Evolutionary conservation across 2,329 filamentous ascomycete genomes (phyloP), one percentile per base, ranked within the genome.

Genomic region (Alternaria arbusti): DNA sequence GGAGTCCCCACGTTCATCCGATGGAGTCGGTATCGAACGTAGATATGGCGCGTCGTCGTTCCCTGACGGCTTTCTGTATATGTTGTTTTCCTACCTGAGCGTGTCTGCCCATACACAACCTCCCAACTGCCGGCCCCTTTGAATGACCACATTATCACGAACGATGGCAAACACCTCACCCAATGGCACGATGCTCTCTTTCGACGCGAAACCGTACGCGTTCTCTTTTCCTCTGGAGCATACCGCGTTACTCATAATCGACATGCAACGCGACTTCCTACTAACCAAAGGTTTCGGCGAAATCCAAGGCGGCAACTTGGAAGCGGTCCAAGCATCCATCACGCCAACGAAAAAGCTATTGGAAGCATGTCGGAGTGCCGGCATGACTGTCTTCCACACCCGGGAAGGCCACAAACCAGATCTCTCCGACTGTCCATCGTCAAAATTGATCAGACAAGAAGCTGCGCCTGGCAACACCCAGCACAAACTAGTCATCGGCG

Each of bases 181-280:
- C 10, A 45, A 40, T 43, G 13, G 46, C 13, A 44, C 51, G 9
- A 52, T 67, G 22, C 61, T 74, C 13, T 74, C 74, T 4, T 72
- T 79, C 26, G 73, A 78, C 23, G 76, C 76, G 32, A 77, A 76
- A 63, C 85, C 85, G 12, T 86, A 86, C 71, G 74, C 80, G 3
- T 87, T 83, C 70, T 78, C 74, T 4, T 86, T 87, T 61, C 79
- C 81, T 17, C 75, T 79, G 23, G 76, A 79, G 26, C 80, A 82
- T 9, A 85, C 84, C 1, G 84, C 84, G 9, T 72, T 86, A 22
- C 72, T 86, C 52, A 79, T 86, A 56, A 85, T 86, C 63, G 84
- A 86, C 67, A 85, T 86, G 83, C 84, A 86, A 64, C 74, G 84
- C 43, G 84, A 86, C 64, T 85, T 86, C 64, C 70, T 87, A 6